These are phyloP conservation scores for Hippophae rhamnoides DNA, from an alignment of 306 rosid genomes.

Conservation along the genomic window DNA sequence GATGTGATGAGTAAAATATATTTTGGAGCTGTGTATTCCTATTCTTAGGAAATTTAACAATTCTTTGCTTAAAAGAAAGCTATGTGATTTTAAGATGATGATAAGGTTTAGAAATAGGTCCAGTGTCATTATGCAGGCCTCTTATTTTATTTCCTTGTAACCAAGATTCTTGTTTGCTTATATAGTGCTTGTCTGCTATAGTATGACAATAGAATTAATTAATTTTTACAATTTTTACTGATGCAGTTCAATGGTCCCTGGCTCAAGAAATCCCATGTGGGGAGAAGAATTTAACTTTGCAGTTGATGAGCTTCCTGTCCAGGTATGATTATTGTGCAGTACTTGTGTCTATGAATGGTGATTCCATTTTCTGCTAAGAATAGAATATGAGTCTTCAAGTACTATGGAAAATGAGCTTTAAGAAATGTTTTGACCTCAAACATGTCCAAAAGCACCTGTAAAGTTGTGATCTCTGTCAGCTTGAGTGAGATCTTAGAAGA, in stretches of 20 bases:
- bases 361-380: not conserved
- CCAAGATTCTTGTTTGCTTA: not conserved
- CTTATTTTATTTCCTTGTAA: not conserved
- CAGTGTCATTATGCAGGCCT: no score
- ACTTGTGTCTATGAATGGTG: not conserved
- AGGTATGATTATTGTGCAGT: constrained; percentile 34
- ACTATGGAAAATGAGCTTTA: not conserved
- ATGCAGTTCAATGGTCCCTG: constrained; percentile 97
- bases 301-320: constrained; percentile 90
- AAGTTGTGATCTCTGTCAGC: no score
- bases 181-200: constrained; percentile 8
- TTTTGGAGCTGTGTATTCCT: no score
- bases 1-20: not conserved
- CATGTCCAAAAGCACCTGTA: no score
- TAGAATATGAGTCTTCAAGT: not conserved
- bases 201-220: not conserved
- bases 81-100: no score
- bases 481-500: no score
- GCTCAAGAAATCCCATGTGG: constrained; percentile 99
- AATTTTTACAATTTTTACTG: constrained; percentile 24
- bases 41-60: no score
- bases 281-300: constrained; percentile 96
- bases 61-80: no score
- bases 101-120: no score
- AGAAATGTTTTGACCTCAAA: no score